These are phyloP conservation scores for Biscogniauxia marginata DNA, from an alignment of 2,329 filamentous ascomycete species.

Conservation along the genomic window DNA sequence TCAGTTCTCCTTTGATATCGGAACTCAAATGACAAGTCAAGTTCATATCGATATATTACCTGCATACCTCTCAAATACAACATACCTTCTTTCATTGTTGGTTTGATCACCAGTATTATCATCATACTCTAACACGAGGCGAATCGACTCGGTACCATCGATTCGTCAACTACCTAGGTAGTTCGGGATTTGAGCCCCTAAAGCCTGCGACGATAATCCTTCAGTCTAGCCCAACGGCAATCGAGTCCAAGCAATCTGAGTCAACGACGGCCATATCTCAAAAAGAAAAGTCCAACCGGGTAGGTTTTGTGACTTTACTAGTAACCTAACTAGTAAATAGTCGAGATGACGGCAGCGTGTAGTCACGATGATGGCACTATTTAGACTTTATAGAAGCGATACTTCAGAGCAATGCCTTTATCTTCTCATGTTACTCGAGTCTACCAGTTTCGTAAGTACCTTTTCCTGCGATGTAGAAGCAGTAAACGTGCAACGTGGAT, in stretches of 20 bases:
- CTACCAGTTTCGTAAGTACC: not conserved
- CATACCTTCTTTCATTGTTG: not conserved
- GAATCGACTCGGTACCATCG: too few relatives aligned
- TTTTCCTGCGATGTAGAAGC: not conserved
- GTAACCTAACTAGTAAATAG: not conserved
- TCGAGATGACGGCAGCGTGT: conserved; percentile 11
- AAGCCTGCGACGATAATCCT: too few relatives aligned
- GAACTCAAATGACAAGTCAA: not conserved
- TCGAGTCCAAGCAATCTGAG: too few relatives aligned
- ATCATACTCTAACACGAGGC: too few relatives aligned
- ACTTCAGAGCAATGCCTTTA: not conserved
- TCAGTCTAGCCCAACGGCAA: too few relatives aligned
- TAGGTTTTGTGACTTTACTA: not conserved
- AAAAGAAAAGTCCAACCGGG: not conserved
- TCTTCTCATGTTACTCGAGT: not conserved
- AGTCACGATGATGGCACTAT: conserved; percentile 8
- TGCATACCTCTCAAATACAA: too few relatives aligned
- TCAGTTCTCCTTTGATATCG: not conserved
- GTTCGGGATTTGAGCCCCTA: too few relatives aligned
- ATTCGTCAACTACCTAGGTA: too few relatives aligned
- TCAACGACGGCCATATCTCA: too few relatives aligned
- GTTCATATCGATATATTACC: not conserved
- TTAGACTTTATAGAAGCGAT: not conserved
- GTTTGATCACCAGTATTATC: too few relatives aligned
- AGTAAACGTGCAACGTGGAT: conserved; percentile 8